Evolutionary conservation across 2,329 filamentous ascomycete species (phyloP).

Genomic region (Plenodomus lindquistii): DNA sequence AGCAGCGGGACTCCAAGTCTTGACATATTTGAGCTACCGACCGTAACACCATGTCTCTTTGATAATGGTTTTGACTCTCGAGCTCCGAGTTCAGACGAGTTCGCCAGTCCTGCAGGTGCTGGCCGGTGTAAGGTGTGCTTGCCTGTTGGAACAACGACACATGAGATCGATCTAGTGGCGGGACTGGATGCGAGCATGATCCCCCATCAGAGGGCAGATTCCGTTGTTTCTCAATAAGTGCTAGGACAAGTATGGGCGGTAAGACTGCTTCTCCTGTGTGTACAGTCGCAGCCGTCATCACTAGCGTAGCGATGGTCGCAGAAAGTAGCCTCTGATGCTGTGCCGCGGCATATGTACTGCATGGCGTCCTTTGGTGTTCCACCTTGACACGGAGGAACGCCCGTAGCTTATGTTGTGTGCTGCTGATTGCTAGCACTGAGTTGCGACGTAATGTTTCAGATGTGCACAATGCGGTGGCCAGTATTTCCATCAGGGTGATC

Average conservation of each 20-base stretch:
- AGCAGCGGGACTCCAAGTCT: constrained; percentile 61
- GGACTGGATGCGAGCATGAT: constrained; percentile 22
- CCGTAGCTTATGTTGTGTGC: constrained; percentile 25
- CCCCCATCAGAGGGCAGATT: constrained; percentile 9
- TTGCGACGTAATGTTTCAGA: constrained; percentile 20
- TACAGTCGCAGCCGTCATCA: constrained; percentile 26
- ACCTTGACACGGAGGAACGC: constrained; percentile 13
- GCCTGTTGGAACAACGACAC: constrained; percentile 44
- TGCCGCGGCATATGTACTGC: constrained; percentile 14
- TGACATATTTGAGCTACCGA: constrained; percentile 58
- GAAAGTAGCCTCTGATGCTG: constrained; percentile 22
- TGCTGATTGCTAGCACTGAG: constrained; percentile 32
- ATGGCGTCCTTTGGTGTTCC: constrained; percentile 5
- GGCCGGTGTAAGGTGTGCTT: constrained; percentile 41
- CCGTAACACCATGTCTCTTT: constrained; percentile 53
- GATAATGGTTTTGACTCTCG: constrained; percentile 40
- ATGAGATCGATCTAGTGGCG: neutral
- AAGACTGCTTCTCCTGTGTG: constrained; percentile 19
- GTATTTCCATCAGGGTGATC: constrained; percentile 18
- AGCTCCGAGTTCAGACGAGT: constrained; percentile 51
- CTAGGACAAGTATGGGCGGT: constrained; percentile 18
- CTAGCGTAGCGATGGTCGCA: constrained; percentile 33
- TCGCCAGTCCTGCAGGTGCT: constrained; percentile 54
- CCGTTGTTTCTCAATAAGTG: constrained; percentile 35
- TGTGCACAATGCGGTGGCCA: constrained; percentile 14